Base-by-base conservation (phyloP, 73 alveolate genomes). In the Paramecium biaurelia region DNA sequence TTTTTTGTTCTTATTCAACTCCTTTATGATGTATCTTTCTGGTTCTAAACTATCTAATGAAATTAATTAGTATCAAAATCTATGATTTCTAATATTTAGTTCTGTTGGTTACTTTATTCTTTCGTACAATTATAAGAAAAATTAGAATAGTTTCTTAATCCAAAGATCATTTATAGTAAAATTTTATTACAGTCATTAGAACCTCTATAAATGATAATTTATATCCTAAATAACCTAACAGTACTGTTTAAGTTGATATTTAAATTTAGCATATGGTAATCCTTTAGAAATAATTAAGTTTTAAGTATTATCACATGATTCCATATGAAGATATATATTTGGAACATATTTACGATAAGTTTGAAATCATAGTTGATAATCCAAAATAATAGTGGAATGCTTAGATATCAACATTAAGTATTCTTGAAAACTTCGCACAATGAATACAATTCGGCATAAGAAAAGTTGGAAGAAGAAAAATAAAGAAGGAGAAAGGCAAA, bases 401-500 rank as follows among this genome's bases (percentile, higher is more conserved):
- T 14, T 18, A 35, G 59, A 6, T 70, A 68, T 68, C 85, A 8
- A 32, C 11, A 4, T 10, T 43, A 79, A 21, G 18, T 21, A 30
- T 41, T 30, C 49, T 41, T 79, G 18, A 42, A 38, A 42, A 38
- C 70, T 1, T 43, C 43, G 12, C 45, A 38, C 12, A 24, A 41
- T 18, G 70, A 79, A 79, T 79, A 79, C 18, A 30, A 30, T 10
- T 76, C 43, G 6, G 42, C 32, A 1, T 47, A 43, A 47, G 7
- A 42, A 24, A 79, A 34, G 15, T 30, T 30, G 14, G 70, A 79
- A 7, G 70, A 79, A 34, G 90, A 79, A 12, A 42, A 79, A 43
- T 32, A 79, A 79, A 38, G 90, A 47, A 79, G 90, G 18, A 30
- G 45, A 12, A 79, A 47, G 24, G 70, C 90, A 23, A 79, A 45